A percentile compares a stretch with the other conserved stretches of the same genome.
Conservation (phyloP, 1,284 basidiomycete species). For the Ganoderma meredithae region DNA sequence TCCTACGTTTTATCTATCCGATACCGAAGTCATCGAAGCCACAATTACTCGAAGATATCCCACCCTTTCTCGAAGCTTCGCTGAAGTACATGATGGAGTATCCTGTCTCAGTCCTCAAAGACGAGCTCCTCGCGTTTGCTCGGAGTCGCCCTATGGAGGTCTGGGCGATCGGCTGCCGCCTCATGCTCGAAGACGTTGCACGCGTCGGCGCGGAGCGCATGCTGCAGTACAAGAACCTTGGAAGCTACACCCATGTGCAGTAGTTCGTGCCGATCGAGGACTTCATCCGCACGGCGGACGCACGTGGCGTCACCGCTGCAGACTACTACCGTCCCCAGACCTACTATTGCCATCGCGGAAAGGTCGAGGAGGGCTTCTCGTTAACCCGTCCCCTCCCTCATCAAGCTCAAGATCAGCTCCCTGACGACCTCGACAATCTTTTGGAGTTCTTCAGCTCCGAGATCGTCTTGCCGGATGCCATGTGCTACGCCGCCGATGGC, state of each 20-base stretch:
- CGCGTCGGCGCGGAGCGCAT: slow-evolving; percentile 7
- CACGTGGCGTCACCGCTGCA: slow-evolving; percentile 24
- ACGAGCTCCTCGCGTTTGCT: slow-evolving; percentile 17
- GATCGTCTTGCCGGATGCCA: slow-evolving; percentile 44
- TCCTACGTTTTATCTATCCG: slow-evolving; percentile 7
- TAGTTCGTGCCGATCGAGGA: slow-evolving; percentile 17
- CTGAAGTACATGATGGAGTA: slow-evolving; percentile 33
- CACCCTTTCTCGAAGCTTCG: slow-evolving; percentile 24
- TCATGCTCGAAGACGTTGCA: slow-evolving; percentile 25
- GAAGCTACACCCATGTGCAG: slow-evolving; percentile 13
- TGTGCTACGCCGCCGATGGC: slow-evolving; percentile 55
- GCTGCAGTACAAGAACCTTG: slow-evolving; percentile 13
- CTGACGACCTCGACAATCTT: not conserved
- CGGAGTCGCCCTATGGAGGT: slow-evolving; percentile 19
- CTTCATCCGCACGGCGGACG: slow-evolving; percentile 13
- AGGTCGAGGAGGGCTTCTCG: slow-evolving; percentile 13
- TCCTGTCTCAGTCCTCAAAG: slow-evolving; percentile 14
- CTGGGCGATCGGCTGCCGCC: slow-evolving; percentile 29
- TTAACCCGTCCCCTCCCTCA: slow-evolving; percentile 1
- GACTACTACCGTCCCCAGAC: slow-evolving; percentile 27
- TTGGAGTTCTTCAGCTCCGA: slow-evolving; percentile 14
- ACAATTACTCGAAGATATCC: slow-evolving; percentile 10
- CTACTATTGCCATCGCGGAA: slow-evolving; percentile 15
- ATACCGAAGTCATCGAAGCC: slow-evolving; percentile 6
- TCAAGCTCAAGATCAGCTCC: not conserved